Conservation (phyloP, 805 yeast species). For the Wickerhamiella musiphila region DNA sequence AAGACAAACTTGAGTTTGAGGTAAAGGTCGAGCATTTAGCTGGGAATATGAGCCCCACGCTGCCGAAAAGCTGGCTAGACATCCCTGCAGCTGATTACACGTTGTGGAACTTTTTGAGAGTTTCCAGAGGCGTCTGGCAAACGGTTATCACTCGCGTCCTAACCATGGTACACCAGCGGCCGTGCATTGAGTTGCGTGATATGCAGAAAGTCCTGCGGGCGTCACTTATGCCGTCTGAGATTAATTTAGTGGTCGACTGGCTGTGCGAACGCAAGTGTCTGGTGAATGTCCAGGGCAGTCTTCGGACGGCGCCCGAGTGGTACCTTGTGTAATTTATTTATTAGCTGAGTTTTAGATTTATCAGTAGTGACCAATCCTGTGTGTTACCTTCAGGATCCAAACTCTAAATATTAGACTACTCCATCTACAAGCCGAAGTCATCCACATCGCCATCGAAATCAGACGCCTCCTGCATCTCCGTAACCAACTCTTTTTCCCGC, state of each 20-base stretch:
- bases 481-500: slow-evolving; percentile 33
- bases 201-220: slow-evolving; percentile 45
- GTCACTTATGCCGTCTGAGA: slow-evolving; percentile 24
- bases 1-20: slow-evolving; percentile 48
- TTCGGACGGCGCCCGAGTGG: too few species aligned
- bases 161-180: slow-evolving; percentile 4
- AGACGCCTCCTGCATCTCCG: slow-evolving; percentile 27
- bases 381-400: neutral
- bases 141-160: slow-evolving; percentile 1
- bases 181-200: slow-evolving; percentile 6
- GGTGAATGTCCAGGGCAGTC: too few species aligned
- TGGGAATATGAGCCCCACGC: too few species aligned
- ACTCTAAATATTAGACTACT: neutral
- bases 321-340: too few species aligned
- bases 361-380: too few species aligned
- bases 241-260: slow-evolving; percentile 4
- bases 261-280: too few species aligned
- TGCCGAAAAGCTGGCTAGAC: too few species aligned
- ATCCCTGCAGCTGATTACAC: too few species aligned
- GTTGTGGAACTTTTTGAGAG: neutral
- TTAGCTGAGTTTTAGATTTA: too few species aligned
- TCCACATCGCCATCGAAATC: slow-evolving; percentile 29
- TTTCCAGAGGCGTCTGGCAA: neutral
- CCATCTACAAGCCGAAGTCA: slow-evolving; percentile 19
- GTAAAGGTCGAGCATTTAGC: slow-evolving; percentile 17